Evolutionary conservation across 129 eudicot species (phyloP).

Genomic region (Ambrosia trifida): DNA sequence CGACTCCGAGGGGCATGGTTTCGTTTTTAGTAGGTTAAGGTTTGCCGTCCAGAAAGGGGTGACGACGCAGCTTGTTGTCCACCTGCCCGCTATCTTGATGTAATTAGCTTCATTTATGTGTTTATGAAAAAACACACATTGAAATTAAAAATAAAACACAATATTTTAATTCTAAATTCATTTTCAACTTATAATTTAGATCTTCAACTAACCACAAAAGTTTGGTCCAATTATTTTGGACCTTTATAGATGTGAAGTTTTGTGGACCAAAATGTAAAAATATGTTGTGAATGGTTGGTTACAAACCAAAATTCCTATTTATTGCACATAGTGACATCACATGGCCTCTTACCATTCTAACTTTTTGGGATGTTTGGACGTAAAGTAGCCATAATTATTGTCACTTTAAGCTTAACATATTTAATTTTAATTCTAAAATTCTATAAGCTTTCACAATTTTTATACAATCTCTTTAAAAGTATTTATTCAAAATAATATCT

Average conservation of each 20-base stretch:
- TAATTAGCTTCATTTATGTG: too few species aligned
- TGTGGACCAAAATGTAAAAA: constrained; percentile 2
- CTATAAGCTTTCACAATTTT: too few species aligned
- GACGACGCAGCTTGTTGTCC: too few species aligned
- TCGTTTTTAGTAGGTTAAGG: too few species aligned
- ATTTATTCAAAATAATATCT: background rate
- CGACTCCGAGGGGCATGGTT: too few species aligned
- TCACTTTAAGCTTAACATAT: background rate
- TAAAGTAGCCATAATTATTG: background rate
- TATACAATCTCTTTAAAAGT: too few species aligned
- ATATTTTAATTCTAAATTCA: too few species aligned
- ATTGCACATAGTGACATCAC: constrained; percentile 4
- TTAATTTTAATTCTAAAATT: background rate
- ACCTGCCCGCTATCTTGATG: too few species aligned
- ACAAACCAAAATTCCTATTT: background rate
- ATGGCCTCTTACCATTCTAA: background rate
- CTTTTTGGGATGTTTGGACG: background rate
- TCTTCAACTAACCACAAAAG: background rate
- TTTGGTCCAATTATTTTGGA: constrained; percentile 11
- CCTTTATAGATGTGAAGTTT: background rate
- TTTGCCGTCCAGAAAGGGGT: too few species aligned
- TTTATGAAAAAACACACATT: too few species aligned
- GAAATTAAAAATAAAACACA: too few species aligned
- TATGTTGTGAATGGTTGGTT: background rate
- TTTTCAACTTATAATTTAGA: background rate